A percentile compares a stretch with the other conserved stretches of the same genome.
Evolutionary conservation across 148 eudicot species (phyloP).

Genomic region (Pharnaceum exiguum): DNA sequence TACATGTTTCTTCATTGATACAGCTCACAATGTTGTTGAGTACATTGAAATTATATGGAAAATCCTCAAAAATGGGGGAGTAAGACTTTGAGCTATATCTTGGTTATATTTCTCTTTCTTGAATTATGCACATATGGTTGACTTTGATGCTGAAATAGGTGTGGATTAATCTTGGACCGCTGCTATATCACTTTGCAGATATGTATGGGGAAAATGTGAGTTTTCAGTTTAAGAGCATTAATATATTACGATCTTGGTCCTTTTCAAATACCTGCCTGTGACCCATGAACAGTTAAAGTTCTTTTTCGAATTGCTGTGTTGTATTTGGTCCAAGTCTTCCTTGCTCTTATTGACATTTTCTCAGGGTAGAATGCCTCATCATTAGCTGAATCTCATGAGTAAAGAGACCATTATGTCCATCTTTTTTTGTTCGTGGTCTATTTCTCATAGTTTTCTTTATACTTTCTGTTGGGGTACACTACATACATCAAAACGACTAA

Average conservation of each 20-base stretch:
- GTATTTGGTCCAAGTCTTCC: too few species aligned
- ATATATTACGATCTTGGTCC: not conserved
- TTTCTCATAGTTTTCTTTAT: too few species aligned
- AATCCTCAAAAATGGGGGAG: slow-evolving; percentile 92
- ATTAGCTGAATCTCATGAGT: too few species aligned
- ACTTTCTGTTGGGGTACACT: too few species aligned
- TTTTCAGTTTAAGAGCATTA: slow-evolving; percentile 2
- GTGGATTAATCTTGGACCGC: slow-evolving; percentile 98
- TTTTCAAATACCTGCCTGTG: not conserved
- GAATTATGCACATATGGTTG: not conserved
- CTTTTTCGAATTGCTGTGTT: too few species aligned
- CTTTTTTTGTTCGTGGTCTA: too few species aligned
- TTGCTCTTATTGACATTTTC: too few species aligned
- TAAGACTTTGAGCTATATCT: slow-evolving; percentile 34
- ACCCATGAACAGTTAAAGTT: too few species aligned
- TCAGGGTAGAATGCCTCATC: too few species aligned
- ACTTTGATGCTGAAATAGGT: slow-evolving; percentile 46
- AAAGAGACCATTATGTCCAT: too few species aligned
- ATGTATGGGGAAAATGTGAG: slow-evolving; percentile 78
- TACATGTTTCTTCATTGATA: slow-evolving; percentile 95
- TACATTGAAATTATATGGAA: slow-evolving; percentile 87
- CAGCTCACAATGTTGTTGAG: slow-evolving; percentile 90
- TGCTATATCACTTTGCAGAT: slow-evolving; percentile 97
- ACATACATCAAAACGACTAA: too few species aligned
- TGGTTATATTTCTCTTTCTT: not conserved